phyloP scores from a whole-genome alignment of 352 stramenopile species.

The Globisporangium cystogenes region DNA sequence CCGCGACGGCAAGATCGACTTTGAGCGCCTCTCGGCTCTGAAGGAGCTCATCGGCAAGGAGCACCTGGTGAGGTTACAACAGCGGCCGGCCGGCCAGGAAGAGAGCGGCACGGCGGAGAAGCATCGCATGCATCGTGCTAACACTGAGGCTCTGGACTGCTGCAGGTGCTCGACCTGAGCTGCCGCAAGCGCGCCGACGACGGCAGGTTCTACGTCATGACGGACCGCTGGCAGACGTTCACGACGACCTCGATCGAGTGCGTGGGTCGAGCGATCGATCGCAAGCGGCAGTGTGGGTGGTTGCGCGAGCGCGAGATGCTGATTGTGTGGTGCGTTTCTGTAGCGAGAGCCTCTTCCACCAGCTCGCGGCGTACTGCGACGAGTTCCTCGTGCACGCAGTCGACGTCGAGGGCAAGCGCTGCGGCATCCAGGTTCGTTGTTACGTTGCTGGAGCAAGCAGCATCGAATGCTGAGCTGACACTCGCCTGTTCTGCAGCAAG shows the following conservation, averaged over 20 bases:
- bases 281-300: background rate
- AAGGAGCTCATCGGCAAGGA: slow-evolving; percentile 69
- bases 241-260: slow-evolving; percentile 90
- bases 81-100: too few species aligned
- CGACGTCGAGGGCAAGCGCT: slow-evolving; percentile 96
- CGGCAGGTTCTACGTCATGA: slow-evolving; percentile 93
- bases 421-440: slow-evolving; percentile 83
- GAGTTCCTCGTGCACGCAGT: slow-evolving; percentile 98
- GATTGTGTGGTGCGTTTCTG: background rate
- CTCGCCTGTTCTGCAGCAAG: slow-evolving; percentile 51
- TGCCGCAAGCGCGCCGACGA: slow-evolving; percentile 89
- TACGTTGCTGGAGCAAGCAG: background rate
- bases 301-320: too few species aligned
- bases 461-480: background rate
- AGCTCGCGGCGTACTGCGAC: slow-evolving; percentile 91
- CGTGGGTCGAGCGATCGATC: background rate
- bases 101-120: too few species aligned
- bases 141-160: background rate
- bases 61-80: slow-evolving; percentile 55
- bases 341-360: slow-evolving; percentile 82
- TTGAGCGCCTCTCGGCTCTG: slow-evolving; percentile 61
- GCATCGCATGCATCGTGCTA: background rate
- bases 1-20: slow-evolving; percentile 89
- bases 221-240: slow-evolving; percentile 96
- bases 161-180: slow-evolving; percentile 93